Percentiles rank a stretch among this genome's conserved stretches.
These are phyloP conservation scores for Pythium folliculosum DNA, from an alignment of 352 stramenopile species.

Conservation along the genomic window DNA sequence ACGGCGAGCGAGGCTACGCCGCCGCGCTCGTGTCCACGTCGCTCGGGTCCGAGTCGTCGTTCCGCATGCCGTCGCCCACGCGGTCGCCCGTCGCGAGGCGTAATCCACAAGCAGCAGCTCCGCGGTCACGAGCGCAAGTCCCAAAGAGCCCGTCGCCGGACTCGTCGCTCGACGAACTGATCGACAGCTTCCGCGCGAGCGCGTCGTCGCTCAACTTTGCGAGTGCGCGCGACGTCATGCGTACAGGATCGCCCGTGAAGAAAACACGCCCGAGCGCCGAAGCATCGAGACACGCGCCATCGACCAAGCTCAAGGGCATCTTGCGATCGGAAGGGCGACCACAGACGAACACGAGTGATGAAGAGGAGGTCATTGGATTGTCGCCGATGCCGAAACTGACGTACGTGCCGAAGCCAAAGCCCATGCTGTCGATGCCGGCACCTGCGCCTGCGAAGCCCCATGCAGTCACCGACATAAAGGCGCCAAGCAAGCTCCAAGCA, in stretches of 20 bases:
- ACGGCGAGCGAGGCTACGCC: constrained; percentile 9
- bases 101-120: background rate
- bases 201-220: constrained; percentile 20
- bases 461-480: background rate
- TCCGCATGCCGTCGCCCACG: constrained; percentile 20
- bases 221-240: background rate
- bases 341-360: background rate
- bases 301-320: background rate
- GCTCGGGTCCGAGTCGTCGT: constrained; percentile 16
- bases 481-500: background rate
- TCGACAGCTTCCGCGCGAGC: constrained; percentile 48
- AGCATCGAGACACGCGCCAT: background rate
- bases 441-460: constrained; percentile 8
- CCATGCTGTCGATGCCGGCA: constrained; percentile 31
- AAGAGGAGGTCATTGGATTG: constrained; percentile 18
- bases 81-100: background rate
- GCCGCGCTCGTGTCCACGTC: constrained; percentile 19
- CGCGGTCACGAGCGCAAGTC: background rate
- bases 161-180: constrained; percentile 50
- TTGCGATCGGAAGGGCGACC: constrained; percentile 10
- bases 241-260: background rate
- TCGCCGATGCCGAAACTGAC: constrained; percentile 55
- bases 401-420: constrained; percentile 42
- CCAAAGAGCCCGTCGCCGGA: constrained; percentile 6
- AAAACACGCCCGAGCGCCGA: background rate